Conservation (phyloP, 768 basidiomycete genomes). For the Trametes gibbosa region DNA sequence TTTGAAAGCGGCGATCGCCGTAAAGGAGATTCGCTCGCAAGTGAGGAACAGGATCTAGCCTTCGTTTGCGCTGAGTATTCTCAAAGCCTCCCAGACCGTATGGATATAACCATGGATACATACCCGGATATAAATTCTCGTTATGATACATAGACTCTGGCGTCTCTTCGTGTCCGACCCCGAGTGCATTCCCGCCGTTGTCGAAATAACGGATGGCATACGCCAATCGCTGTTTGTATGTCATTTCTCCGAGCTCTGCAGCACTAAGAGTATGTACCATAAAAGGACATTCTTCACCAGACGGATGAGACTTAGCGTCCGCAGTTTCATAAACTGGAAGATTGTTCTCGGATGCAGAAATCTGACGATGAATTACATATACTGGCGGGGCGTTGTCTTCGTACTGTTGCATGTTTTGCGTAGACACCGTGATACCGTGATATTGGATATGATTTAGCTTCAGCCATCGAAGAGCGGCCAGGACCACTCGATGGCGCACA, state of each 20-base stretch:
- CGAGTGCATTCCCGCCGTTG: constrained; percentile 28
- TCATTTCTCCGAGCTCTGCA: constrained; percentile 19
- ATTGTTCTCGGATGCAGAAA: too few species aligned
- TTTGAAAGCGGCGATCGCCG: constrained; percentile 40
- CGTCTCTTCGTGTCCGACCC: constrained; percentile 27
- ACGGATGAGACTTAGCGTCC: neutral
- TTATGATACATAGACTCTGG: constrained; percentile 36
- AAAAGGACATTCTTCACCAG: constrained; percentile 30
- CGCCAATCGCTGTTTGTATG: constrained; percentile 20
- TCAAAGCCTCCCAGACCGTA: constrained; percentile 39
- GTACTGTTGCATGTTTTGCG: neutral
- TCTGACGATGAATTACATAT: neutral
- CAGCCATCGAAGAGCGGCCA: neutral
- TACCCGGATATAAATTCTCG: constrained; percentile 34
- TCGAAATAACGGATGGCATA: constrained; percentile 30
- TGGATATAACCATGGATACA: constrained; percentile 43
- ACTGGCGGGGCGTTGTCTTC: neutral
- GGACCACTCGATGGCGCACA: neutral
- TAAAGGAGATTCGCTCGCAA: constrained; percentile 35
- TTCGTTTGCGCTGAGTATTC: neutral
- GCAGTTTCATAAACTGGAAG: neutral
- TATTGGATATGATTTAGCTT: neutral
- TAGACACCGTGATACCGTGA: neutral
- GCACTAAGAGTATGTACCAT: constrained; percentile 37
- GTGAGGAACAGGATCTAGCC: constrained; percentile 16